Conservation (phyloP, 805 yeast genomes). For the Candida palmyrensis region DNA sequence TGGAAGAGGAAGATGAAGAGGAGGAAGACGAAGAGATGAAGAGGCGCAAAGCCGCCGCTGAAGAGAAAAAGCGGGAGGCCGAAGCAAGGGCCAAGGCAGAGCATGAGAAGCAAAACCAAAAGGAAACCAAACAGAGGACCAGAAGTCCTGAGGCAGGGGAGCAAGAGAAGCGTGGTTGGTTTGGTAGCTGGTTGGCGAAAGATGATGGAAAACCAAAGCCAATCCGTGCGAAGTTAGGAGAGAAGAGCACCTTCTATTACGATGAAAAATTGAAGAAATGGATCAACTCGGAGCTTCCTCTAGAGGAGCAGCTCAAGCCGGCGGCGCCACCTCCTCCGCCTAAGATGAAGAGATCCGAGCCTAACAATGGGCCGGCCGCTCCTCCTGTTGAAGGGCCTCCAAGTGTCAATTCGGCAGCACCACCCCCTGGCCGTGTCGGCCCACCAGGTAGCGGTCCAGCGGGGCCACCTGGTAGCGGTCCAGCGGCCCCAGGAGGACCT, state of each 20-base stretch:
- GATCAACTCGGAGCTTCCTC: constrained; percentile 67
- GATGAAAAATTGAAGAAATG: constrained; percentile 84
- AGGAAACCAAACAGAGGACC: constrained; percentile 15
- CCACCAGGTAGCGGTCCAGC: constrained; percentile 3
- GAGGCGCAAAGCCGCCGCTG: constrained; percentile 24
- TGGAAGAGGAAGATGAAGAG: constrained; percentile 43
- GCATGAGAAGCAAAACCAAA: constrained; percentile 12
- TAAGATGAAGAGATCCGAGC: constrained; percentile 22
- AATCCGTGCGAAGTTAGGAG: constrained; percentile 81
- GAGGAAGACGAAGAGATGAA: constrained; percentile 43
- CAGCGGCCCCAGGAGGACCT: neutral
- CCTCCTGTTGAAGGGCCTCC: constrained; percentile 5
- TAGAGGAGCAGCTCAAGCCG: constrained; percentile 55
- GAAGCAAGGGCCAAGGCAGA: constrained; percentile 10
- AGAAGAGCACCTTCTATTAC: constrained; percentile 64
- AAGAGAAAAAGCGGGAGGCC: constrained; percentile 23
- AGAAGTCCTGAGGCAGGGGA: constrained; percentile 9
- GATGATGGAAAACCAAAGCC: constrained; percentile 68
- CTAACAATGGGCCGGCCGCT: constrained; percentile 13
- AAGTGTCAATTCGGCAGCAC: constrained; percentile 3
- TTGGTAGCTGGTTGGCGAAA: constrained; percentile 38
- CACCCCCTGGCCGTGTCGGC: constrained; percentile 6
- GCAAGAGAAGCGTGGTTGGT: constrained; percentile 43
- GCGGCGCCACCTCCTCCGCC: constrained; percentile 70
- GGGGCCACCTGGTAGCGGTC: constrained; percentile 4